Evolutionary conservation across 768 basidiomycete species (phyloP).

Genomic region (Gloeopeniophorella convolvens): DNA sequence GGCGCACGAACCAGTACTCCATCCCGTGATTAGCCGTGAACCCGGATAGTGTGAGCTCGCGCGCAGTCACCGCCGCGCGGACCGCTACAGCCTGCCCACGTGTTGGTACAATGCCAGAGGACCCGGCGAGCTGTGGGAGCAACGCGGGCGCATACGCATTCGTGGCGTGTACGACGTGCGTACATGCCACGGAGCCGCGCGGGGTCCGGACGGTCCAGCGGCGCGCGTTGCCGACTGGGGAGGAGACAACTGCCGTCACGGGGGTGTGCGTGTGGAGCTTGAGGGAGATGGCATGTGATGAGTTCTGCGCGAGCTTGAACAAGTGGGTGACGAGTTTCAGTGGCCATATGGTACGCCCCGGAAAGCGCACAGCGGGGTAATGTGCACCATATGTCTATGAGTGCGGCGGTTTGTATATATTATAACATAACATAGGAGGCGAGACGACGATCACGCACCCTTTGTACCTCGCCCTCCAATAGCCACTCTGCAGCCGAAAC

Average conservation of each 20-base stretch:
- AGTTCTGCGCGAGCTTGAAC: constrained; percentile 38
- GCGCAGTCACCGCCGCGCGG: constrained; percentile 34
- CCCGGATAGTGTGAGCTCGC: constrained; percentile 35
- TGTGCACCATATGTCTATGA: constrained; percentile 37
- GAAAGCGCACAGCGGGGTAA: constrained; percentile 45
- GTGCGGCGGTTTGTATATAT: too few species aligned
- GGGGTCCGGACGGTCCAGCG: constrained; percentile 57
- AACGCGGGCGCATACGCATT: constrained; percentile 79
- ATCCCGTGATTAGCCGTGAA: constrained; percentile 38
- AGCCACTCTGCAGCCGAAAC: constrained; percentile 42
- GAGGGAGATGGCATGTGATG: constrained; percentile 35
- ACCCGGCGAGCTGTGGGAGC: constrained; percentile 58
- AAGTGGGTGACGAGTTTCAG: constrained; percentile 72
- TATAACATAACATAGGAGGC: too few species aligned
- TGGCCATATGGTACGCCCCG: constrained; percentile 69
- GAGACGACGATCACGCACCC: constrained; percentile 32
- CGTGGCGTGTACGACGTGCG: constrained; percentile 76
- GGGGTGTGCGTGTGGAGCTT: constrained; percentile 69
- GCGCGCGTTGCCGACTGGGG: constrained; percentile 27
- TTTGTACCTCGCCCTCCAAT: constrained; percentile 37
- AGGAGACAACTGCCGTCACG: constrained; percentile 36
- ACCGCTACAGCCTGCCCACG: constrained; percentile 60
- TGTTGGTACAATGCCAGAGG: constrained; percentile 54
- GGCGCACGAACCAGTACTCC: constrained; percentile 84
- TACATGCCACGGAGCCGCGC: constrained; percentile 55